A percentile compares a stretch with the other conserved stretches of the same genome.
Evolutionary conservation across 1,284 basidiomycete genomes (phyloP).

Genomic region (Wallemia hederae): DNA sequence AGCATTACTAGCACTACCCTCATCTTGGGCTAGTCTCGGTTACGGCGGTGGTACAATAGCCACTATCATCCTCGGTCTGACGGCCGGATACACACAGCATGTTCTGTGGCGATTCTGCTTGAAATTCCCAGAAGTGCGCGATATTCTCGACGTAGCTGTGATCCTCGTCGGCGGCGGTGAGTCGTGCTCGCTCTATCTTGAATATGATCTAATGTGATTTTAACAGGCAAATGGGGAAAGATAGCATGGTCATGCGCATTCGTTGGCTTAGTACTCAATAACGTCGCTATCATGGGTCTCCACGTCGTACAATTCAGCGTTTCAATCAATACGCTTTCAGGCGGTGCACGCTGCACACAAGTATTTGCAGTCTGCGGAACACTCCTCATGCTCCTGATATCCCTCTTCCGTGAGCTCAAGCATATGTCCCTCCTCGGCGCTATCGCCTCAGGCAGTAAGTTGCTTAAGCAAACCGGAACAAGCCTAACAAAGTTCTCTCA

Average conservation of each 20-base stretch:
- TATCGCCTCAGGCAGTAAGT: slow-evolving; percentile 1
- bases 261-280: not conserved
- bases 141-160: not conserved
- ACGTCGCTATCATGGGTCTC: not conserved
- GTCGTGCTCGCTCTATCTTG: not conserved
- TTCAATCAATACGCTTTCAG: not conserved
- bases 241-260: not conserved
- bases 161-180: not conserved
- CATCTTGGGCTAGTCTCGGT: not conserved
- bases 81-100: not conserved
- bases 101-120: not conserved
- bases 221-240: not conserved
- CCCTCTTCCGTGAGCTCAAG: slow-evolving; percentile 10
- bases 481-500: too few species aligned
- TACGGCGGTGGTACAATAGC: not conserved
- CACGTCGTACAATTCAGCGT: not conserved
- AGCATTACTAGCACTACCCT: not conserved
- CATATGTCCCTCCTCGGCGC: slow-evolving; percentile 9
- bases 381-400: slow-evolving; percentile 9
- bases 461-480: slow-evolving; percentile 5
- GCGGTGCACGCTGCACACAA: not conserved
- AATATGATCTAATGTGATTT: not conserved
- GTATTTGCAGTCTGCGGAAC: not conserved
- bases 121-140: not conserved
- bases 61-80: not conserved